Conservation (phyloP, 2,329 filamentous ascomycete genomes). For the Biscogniauxia marginata region DNA sequence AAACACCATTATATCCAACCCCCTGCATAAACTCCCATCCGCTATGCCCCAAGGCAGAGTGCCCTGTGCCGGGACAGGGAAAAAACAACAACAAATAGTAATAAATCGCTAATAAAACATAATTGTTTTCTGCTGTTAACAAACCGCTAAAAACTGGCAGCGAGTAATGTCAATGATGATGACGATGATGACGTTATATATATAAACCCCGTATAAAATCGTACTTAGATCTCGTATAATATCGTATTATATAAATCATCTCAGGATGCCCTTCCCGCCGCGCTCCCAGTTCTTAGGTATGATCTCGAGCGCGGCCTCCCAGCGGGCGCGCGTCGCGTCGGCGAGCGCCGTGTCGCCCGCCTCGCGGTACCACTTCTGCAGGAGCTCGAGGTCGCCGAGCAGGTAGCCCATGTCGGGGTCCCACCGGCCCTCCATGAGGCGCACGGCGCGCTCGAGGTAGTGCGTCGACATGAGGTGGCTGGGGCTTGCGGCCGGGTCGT, state of each 20-base stretch:
- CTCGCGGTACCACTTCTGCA: slow-evolving; percentile 29
- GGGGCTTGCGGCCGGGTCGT: slow-evolving; percentile 13
- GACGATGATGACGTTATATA: too few species aligned
- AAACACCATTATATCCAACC: too few species aligned
- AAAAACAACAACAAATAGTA: too few species aligned
- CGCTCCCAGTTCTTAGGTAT: slow-evolving; percentile 28
- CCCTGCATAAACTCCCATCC: too few species aligned
- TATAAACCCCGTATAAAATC: too few species aligned
- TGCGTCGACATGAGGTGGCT: slow-evolving; percentile 23
- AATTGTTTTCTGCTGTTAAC: too few species aligned
- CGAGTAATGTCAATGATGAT: too few species aligned
- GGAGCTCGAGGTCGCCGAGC: slow-evolving; percentile 27
- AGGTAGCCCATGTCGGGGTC: slow-evolving; percentile 30
- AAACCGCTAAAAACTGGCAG: too few species aligned
- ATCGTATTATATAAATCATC: background rate
- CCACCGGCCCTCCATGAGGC: slow-evolving; percentile 27
- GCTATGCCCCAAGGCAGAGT: too few species aligned
- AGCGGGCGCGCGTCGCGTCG: slow-evolving; percentile 21
- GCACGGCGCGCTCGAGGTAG: slow-evolving; percentile 27
- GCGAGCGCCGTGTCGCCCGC: slow-evolving; percentile 24
- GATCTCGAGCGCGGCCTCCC: slow-evolving; percentile 22
- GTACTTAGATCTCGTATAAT: background rate
- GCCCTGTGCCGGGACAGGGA: too few species aligned
- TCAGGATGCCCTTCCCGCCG: slow-evolving; percentile 10
- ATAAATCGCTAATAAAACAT: too few species aligned